Evolutionary conservation across 257 asterid species (phyloP), one percentile per base, ranked within the genome.

Genomic region (Haberlea rhodopensis): DNA sequence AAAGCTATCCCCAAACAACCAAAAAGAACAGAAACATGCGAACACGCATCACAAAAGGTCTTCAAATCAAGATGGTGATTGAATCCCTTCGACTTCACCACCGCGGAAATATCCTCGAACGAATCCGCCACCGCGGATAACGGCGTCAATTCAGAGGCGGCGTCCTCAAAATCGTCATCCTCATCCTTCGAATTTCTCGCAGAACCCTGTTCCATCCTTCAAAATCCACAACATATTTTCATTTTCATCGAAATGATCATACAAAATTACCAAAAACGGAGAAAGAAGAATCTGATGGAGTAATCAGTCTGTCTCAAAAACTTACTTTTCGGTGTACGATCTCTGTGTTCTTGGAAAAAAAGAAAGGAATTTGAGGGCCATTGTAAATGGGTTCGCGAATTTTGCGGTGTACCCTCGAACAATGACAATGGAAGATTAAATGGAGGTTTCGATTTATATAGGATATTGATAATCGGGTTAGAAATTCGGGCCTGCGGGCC

Each of bases 1-100:
- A 92, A 92, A 27, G 99, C 97, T 15, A 92, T 71, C 7, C 99
- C 99, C 29, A 92, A 73, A 71, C 86, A 87, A 26, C 90, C 91
- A 60, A 92, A 89, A 61, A 92, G 96, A 63, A 89, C 85, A 11
- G 97, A 84, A 20, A 92, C 96, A 46, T 76, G 91, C 23, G 99
- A 85, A 71, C 95, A 87, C 7, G 97, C 90, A 51, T 84, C 84
- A 70, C 96, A 92, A 63, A 92, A 84, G 26, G 83, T 78, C 76
- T 87, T 87, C 90, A 89, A 76, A 78, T 76, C 78, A 23, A 92
- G 84, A 79, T 84, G 85, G 59, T 63, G 66, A 76, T 79, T 60
- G 20, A 46, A 71, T 16, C 84, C 86, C 43, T 73, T 71, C 0
- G 85, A 65, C 59, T 80, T 79, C 67, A 87, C 61, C 65, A 81